A percentile compares a stretch with the other conserved stretches of the same genome.
Conservation (phyloP, 148 eudicot species). For the Rhododendron williamsianum region DNA sequence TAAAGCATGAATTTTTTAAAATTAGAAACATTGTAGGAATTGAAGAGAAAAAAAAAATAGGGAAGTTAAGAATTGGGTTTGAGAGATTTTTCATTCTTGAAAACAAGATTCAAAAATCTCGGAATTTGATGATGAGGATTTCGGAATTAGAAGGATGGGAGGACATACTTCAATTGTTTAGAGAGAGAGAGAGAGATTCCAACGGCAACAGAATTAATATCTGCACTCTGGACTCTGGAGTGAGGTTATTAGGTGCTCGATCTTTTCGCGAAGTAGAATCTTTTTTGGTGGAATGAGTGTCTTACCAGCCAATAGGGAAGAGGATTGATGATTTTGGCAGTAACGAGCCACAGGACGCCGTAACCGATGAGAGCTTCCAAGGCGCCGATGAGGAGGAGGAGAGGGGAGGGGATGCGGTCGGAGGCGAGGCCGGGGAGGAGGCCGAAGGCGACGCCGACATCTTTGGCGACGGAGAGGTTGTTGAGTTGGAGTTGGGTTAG, state of each 20-base stretch:
- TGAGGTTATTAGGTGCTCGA: too few relatives aligned
- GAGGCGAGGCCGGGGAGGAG: slow-evolving; percentile 58
- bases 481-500: slow-evolving; percentile 20
- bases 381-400: slow-evolving; percentile 52
- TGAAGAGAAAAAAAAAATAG: too few relatives aligned
- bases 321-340: slow-evolving; percentile 35
- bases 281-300: neutral
- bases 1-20: too few relatives aligned
- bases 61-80: too few relatives aligned
- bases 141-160: too few relatives aligned
- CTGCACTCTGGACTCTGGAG: neutral
- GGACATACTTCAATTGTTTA: too few relatives aligned
- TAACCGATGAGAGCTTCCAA: slow-evolving; percentile 54
- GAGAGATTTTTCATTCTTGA: too few relatives aligned
- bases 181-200: too few relatives aligned
- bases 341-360: slow-evolving; percentile 76
- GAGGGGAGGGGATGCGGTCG: slow-evolving; percentile 43
- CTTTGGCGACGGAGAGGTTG: slow-evolving; percentile 65
- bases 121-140: too few relatives aligned
- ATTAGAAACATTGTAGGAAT: too few relatives aligned
- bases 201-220: too few relatives aligned
- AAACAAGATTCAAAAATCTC: too few relatives aligned
- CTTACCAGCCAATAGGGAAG: slow-evolving; percentile 68
- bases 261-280: neutral
- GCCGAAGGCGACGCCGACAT: slow-evolving; percentile 64